Base-by-base conservation (phyloP, 371 early-diverging fungal genomes). In the Haplosporangium sp. region DNA sequence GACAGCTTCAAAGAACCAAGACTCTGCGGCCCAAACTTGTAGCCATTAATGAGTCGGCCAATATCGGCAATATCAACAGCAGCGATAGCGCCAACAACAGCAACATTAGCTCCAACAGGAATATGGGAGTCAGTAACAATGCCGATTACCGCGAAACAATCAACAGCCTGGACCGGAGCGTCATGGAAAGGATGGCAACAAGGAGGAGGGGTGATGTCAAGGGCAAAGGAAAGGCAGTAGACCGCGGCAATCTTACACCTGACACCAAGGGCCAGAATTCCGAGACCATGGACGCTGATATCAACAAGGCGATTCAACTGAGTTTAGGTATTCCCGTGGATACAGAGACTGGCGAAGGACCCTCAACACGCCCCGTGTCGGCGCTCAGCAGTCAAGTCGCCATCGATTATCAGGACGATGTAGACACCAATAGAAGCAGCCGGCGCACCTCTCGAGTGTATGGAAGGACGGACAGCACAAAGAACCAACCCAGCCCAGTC, bases 211-310 rank as follows among this genome's bases (percentile, higher is more conserved):
- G 72, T 0, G 60, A 62, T 21, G 45, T n/a, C 14, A 71, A 43
- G n/a, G 60, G 38, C 51, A 72, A 70, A 48, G 71, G 71, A 10
- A 70, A 70, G 46, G 40, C 56, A 4, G 53, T 53, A 4, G 59
- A 59, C 7, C 54, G 48, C 2, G 41, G 20, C 20, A 29, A 29
- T 29, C 29, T 29, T 4, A 29, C 29, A 29, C 29, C 18, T 9
- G 52, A 51, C 21, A 18, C 10, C 21, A 18, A 51, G 21, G 48
- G 14, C 18, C 4, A 13, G 29, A 13, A 9, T 6, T 29, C 29
- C 29, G 20, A 47, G 50, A 18, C 21, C 16, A 36, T 60, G 12
- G 51, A 60, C 12, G n/a, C 14, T 8, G n/a, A 6, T 10, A 13
- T 20, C 13, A 20, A 1, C 20, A n/a, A 42, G 21, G 21, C 21